phyloP scores from a whole-genome alignment of 2,329 filamentous ascomycete species.

The Botrytis pseudocinerea region DNA sequence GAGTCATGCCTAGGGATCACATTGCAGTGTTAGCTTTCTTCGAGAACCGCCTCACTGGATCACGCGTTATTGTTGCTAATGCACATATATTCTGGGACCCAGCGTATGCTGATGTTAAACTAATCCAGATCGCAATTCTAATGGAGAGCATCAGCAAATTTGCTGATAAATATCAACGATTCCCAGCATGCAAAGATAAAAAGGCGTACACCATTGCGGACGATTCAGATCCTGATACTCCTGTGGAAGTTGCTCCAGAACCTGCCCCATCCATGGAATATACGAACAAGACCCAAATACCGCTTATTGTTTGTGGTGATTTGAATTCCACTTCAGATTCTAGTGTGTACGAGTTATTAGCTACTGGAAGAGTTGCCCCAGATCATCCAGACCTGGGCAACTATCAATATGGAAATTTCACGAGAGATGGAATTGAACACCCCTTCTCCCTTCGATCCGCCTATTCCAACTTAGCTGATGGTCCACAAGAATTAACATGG shows the following conservation, averaged over 20 bases:
- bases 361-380: slow-evolving; percentile 73
- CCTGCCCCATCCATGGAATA: slow-evolving; percentile 86
- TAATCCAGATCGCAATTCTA: slow-evolving; percentile 91
- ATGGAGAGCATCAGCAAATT: slow-evolving; percentile 89
- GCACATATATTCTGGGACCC: slow-evolving; percentile 96
- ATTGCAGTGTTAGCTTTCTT: slow-evolving; percentile 91
- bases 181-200: slow-evolving; percentile 81
- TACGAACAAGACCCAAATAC: slow-evolving; percentile 80
- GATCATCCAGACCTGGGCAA: slow-evolving; percentile 78
- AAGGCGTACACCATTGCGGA: slow-evolving; percentile 42
- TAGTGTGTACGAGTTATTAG: slow-evolving; percentile 87
- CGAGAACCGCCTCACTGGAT: slow-evolving; percentile 88
- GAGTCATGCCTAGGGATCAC: slow-evolving; percentile 97
- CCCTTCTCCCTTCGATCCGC: slow-evolving; percentile 92
- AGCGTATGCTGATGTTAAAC: slow-evolving; percentile 86
- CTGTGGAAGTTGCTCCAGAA: slow-evolving; percentile 58
- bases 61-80: slow-evolving; percentile 88
- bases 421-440: slow-evolving; percentile 86
- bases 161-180: slow-evolving; percentile 80
- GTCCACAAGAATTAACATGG: slow-evolving; percentile 82
- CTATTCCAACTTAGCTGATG: slow-evolving; percentile 79
- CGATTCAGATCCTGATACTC: slow-evolving; percentile 48
- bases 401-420: slow-evolving; percentile 91
- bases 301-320: slow-evolving; percentile 88
- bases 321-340: slow-evolving; percentile 90